Base-by-base conservation (phyloP, 495 filamentous ascomycete species). In the Haplographium delicatum region DNA sequence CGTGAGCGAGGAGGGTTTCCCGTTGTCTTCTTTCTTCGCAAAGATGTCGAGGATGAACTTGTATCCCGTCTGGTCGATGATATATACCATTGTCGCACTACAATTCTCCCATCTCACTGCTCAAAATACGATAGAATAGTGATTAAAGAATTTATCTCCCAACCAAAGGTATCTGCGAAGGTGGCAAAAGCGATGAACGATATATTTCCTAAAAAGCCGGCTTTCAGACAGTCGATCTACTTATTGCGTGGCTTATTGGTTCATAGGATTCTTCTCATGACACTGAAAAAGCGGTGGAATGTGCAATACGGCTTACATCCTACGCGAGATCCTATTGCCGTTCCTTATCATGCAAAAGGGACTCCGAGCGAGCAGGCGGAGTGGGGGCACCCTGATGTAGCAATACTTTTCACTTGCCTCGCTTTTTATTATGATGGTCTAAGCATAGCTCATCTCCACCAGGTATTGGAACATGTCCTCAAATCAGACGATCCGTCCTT, bases 401-500 rank as follows among this genome's bases (percentile, higher is more conserved):
- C 63, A 0, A 72, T 74, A 24, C 47, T 69, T 0, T 53, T 74
- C 1, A 74, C 71, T 1, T 68, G 61, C 41, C 56, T 74, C 0
- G 54, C 67, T 11, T 72, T 68, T 56, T 74, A 74, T 47, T 74
- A 71, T 41, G 46, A 54, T 5, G 71, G 71, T 0, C 50, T 74
- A 0, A 52, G 28, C 37, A 4, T 66, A 1, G 3, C 18, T 0
- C 69, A 74, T 34, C 52, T 74, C 18, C 58, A 60, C 7, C 55
- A 66, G 24, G 57, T 50, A 8, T 59, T 74, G 1, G 47, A 65
- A 25, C 57, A 64, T 31, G 47, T 74, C 8, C 38, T 63, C 20
- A 68, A 65, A 43, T 73, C 76, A 4, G 75, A 80, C 49, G 75
- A 81, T 25, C 72, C 77, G 2, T 62, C 66, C 0, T 60, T 58